Conservation (phyloP, 2,329 filamentous ascomycete species). For the Alternaria gaisen region DNA sequence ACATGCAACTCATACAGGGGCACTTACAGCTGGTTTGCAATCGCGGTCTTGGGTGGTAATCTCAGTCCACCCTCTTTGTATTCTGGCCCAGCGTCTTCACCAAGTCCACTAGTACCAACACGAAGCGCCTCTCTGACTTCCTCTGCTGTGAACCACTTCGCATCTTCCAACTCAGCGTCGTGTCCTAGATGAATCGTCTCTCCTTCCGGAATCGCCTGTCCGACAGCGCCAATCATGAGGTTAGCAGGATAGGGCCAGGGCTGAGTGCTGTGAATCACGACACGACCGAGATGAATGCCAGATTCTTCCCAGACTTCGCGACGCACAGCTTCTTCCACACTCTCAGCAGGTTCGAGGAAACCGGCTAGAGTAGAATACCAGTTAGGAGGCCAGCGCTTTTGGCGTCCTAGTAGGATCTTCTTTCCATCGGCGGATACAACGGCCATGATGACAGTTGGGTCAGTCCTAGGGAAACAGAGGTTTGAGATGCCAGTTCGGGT, state of each 20-base stretch:
- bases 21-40: constrained; percentile 80
- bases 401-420: constrained; percentile 82
- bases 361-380: constrained; percentile 86
- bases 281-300: constrained; percentile 58
- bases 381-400: constrained; percentile 80
- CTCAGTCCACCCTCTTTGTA: constrained; percentile 81
- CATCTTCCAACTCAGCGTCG: constrained; percentile 89
- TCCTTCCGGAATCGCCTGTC: constrained; percentile 80
- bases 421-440: constrained; percentile 83
- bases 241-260: constrained; percentile 65
- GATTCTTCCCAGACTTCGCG: constrained; percentile 62
- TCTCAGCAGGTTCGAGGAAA: constrained; percentile 62
- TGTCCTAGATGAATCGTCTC: constrained; percentile 85
- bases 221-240: constrained; percentile 73
- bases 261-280: constrained; percentile 62
- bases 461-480: constrained; percentile 88
- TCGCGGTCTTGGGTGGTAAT: constrained; percentile 85
- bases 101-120: constrained; percentile 72
- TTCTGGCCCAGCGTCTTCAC: constrained; percentile 68
- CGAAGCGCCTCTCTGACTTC: constrained; percentile 80
- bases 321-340: constrained; percentile 61
- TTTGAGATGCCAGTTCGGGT: constrained; percentile 89
- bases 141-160: constrained; percentile 85
- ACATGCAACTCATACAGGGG: neutral
- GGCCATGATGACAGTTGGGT: constrained; percentile 95